phyloP scores from a whole-genome alignment of 1,284 basidiomycete species.

The Bondarzewia mesenterica region DNA sequence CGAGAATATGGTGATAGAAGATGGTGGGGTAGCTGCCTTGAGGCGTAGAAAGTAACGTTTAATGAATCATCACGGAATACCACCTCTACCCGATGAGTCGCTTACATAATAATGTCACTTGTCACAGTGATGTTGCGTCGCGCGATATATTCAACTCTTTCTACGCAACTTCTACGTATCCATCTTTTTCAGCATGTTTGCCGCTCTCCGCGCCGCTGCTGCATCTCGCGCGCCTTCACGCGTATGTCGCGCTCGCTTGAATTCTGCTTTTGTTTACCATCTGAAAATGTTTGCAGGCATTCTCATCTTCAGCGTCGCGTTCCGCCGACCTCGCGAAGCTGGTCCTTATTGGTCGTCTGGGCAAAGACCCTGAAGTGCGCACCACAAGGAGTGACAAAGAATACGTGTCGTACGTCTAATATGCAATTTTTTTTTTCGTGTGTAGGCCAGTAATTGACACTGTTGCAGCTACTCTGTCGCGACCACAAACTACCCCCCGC shows the following conservation, averaged over 20 bases:
- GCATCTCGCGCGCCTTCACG: slow-evolving; percentile 35
- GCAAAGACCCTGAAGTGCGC: slow-evolving; percentile 61
- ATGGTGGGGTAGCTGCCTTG: slow-evolving; percentile 11
- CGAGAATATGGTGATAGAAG: slow-evolving; percentile 5
- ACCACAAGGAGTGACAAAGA: slow-evolving; percentile 67
- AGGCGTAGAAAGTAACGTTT: background rate
- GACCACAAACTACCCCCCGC: slow-evolving; percentile 52
- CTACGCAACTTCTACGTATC: background rate
- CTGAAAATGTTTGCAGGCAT: slow-evolving; percentile 38
- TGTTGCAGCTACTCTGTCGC: slow-evolving; percentile 56
- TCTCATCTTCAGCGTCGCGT: slow-evolving; percentile 53
- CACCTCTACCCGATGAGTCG: too few species aligned
- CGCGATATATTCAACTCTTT: background rate
- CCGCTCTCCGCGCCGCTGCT: slow-evolving; percentile 32
- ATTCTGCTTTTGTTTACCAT: too few species aligned
- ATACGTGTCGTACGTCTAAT: slow-evolving; percentile 55
- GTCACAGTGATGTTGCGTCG: background rate
- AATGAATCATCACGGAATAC: too few species aligned
- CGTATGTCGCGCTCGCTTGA: too few species aligned
- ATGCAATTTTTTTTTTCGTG: background rate
- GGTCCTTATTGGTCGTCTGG: slow-evolving; percentile 66
- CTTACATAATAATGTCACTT: too few species aligned
- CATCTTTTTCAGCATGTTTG: slow-evolving; percentile 33
- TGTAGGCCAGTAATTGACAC: background rate
- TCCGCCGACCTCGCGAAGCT: slow-evolving; percentile 63